Conservation (phyloP, 805 yeast species). For the Saturnispora kantuleensis region DNA sequence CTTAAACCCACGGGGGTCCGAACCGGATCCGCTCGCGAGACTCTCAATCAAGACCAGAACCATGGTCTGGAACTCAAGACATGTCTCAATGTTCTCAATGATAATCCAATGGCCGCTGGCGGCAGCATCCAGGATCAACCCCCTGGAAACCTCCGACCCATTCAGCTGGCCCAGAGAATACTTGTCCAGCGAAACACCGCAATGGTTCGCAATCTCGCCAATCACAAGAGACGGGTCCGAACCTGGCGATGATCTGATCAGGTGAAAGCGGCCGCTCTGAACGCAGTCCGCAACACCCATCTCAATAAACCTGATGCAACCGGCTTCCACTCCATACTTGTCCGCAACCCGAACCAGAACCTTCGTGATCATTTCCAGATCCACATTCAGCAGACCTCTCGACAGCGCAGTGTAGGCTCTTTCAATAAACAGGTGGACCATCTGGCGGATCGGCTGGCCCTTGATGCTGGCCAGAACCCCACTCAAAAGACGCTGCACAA, state of each 20-base stretch:
- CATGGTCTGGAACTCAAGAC: conserved; percentile 50
- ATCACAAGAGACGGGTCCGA: conserved; percentile 57
- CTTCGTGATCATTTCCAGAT: conserved; percentile 35
- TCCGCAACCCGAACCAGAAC: conserved; percentile 15
- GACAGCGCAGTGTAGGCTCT: conserved; percentile 38
- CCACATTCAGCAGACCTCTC: conserved; percentile 35
- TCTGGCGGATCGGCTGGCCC: conserved; percentile 20
- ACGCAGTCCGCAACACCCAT: conserved; percentile 14
- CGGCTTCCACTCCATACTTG: not conserved
- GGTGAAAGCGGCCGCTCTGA: conserved; percentile 28
- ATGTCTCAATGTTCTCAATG: conserved; percentile 73
- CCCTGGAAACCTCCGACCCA: conserved; percentile 46
- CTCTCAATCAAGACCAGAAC: conserved; percentile 39
- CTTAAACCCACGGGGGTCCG: conserved; percentile 30
- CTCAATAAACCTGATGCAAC: conserved; percentile 14
- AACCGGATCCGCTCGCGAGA: conserved; percentile 5
- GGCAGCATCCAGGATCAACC: conserved; percentile 37
- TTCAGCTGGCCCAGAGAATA: conserved; percentile 73
- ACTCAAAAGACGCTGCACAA: not conserved
- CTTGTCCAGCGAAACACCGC: conserved; percentile 25
- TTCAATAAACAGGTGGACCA: conserved; percentile 33
- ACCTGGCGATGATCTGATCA: conserved; percentile 51
- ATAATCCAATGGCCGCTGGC: conserved; percentile 59
- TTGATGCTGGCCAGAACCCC: not conserved
- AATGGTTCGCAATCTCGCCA: conserved; percentile 31